These are phyloP conservation scores for Trypanosoma scelopori DNA, from an alignment of 208 protist species.

Conservation along the genomic window DNA sequence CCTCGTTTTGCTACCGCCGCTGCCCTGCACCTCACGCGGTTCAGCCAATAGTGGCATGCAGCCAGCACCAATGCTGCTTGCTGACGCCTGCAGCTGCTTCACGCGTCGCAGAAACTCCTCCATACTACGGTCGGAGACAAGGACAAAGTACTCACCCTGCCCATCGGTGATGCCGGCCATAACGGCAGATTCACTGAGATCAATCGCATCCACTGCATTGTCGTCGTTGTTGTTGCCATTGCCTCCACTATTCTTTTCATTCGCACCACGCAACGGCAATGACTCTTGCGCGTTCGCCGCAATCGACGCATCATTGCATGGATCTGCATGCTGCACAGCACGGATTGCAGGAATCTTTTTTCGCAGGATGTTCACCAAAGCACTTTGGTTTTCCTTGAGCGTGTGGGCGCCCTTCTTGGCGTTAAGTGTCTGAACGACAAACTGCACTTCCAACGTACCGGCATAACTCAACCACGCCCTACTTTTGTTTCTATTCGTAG, in stretches of 20 bases:
- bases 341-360: constrained; percentile 46
- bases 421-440: constrained; percentile 81
- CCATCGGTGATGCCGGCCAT: constrained; percentile 38
- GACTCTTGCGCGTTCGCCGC: background rate
- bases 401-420: constrained; percentile 69
- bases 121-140: constrained; percentile 34
- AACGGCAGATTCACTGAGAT: constrained; percentile 46
- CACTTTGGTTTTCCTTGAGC: constrained; percentile 55
- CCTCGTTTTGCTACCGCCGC: constrained; percentile 14
- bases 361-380: constrained; percentile 58
- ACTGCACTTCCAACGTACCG: constrained; percentile 30
- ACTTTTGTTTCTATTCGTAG: too few species aligned
- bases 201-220: constrained; percentile 24
- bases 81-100: constrained; percentile 32
- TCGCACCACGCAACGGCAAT: background rate
- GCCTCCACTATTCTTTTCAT: background rate
- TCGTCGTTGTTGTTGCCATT: background rate
- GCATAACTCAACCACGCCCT: background rate
- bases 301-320: background rate
- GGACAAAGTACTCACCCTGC: constrained; percentile 74
- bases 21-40: constrained; percentile 47
- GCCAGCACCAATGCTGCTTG: constrained; percentile 29
- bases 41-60: constrained; percentile 44
- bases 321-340: constrained; percentile 20
- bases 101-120: constrained; percentile 36